phyloP scores from a whole-genome alignment of 352 stramenopile genomes.

The Globisporangium lucens region DNA sequence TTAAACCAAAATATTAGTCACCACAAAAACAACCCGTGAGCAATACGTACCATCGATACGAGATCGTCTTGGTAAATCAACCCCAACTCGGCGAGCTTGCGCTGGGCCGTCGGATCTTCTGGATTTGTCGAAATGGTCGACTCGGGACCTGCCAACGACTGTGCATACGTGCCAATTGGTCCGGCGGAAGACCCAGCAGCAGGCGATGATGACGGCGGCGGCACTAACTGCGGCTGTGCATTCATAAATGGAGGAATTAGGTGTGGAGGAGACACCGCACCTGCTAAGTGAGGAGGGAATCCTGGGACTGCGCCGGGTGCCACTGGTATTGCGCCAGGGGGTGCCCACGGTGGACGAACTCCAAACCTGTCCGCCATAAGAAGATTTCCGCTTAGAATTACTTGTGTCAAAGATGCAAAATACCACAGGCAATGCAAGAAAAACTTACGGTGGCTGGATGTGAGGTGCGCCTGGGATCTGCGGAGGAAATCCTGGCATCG shows the following conservation, averaged over 20 bases:
- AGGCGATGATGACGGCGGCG: neutral
- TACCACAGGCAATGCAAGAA: neutral
- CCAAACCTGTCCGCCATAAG: constrained; percentile 11
- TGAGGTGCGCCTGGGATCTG: constrained; percentile 9
- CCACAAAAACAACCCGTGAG: neutral
- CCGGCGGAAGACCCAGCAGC: constrained; percentile 6
- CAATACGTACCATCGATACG: constrained; percentile 49
- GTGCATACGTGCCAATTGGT: constrained; percentile 7
- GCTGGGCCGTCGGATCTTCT: constrained; percentile 25
- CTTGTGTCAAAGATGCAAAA: neutral
- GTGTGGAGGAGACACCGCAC: constrained; percentile 9
- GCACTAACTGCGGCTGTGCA: constrained; percentile 16
- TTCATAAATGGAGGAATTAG: constrained; percentile 23
- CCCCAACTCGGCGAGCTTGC: constrained; percentile 28
- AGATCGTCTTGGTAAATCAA: constrained; percentile 55
- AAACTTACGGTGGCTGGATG: constrained; percentile 11
- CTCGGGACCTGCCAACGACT: constrained; percentile 14
- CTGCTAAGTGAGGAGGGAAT: constrained; percentile 6
- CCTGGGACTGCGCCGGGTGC: neutral
- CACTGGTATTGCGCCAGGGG: constrained; percentile 12
- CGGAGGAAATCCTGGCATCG: constrained; percentile 16
- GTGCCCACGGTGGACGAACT: constrained; percentile 12
- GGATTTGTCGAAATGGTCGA: constrained; percentile 21
- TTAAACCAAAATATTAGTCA: neutral
- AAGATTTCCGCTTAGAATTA: neutral